A percentile compares a stretch with the other conserved stretches of the same genome.
Evolutionary conservation across 768 basidiomycete genomes (phyloP).

Genomic region (Trametes gibbosa): DNA sequence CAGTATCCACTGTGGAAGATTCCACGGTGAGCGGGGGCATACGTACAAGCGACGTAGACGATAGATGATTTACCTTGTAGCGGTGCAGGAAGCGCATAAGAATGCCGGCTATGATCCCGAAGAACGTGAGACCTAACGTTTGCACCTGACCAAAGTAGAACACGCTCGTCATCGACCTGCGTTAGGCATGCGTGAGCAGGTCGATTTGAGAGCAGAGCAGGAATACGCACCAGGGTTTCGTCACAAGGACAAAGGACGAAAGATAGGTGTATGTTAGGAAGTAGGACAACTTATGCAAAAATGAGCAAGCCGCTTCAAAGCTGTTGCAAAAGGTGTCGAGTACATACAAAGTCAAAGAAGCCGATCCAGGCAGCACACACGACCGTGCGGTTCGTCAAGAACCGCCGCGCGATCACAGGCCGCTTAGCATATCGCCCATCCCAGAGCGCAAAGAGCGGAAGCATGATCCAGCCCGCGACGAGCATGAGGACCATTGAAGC

Average conservation of each 20-base stretch:
- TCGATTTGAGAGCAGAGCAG: too few relatives aligned
- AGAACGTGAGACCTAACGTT: conserved; percentile 43
- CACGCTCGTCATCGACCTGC: conserved; percentile 34
- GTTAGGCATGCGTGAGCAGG: conserved; percentile 35
- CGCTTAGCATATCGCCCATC: conserved; percentile 31
- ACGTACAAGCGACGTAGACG: not conserved
- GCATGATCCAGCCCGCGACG: conserved; percentile 28
- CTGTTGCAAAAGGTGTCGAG: not conserved
- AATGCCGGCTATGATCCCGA: conserved; percentile 48
- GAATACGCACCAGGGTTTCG: conserved; percentile 20
- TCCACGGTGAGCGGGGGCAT: not conserved
- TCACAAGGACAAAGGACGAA: conserved; percentile 57
- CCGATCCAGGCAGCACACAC: conserved; percentile 28
- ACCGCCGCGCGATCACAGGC: conserved; percentile 34
- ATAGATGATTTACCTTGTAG: conserved; percentile 35
- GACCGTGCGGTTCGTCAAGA: conserved; percentile 35
- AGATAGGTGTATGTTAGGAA: conserved; percentile 73
- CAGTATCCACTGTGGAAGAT: conserved; percentile 31
- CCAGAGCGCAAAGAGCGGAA: conserved; percentile 30
- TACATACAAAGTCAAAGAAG: conserved; percentile 26
- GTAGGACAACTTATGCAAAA: conserved; percentile 46
- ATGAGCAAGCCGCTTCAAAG: conserved; percentile 14
- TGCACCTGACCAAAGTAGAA: conserved; percentile 38
- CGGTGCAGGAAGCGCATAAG: conserved; percentile 43
- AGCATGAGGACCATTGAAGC: conserved; percentile 32